A percentile compares a stretch with the other conserved stretches of the same genome.
These are phyloP conservation scores for Pichia heedii DNA, from an alignment of 805 yeast genomes.

Conservation along the genomic window DNA sequence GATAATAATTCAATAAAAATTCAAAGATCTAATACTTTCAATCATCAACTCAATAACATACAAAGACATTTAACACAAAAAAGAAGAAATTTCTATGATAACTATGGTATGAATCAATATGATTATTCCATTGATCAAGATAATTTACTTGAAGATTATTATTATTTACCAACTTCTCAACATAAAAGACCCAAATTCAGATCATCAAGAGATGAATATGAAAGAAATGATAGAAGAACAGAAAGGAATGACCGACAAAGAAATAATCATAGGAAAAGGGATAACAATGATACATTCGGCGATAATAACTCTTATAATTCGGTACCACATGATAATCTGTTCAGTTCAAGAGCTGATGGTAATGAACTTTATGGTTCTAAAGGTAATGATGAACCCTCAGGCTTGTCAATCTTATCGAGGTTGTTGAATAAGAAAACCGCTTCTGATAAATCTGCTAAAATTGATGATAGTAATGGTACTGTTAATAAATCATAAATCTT, in stretches of 20 bases:
- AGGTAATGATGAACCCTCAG: not conserved
- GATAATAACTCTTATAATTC: not conserved
- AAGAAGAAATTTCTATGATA: not conserved
- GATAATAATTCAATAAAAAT: no score
- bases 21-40: not conserved
- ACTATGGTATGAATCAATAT: not conserved
- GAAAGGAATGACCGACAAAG: no score
- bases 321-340: not conserved
- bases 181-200: no score
- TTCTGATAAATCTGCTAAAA: not conserved
- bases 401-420: not conserved
- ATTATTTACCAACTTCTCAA: no score
- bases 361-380: not conserved
- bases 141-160: no score
- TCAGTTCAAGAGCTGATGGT: not conserved
- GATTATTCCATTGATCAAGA: not conserved
- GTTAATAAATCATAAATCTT: not conserved
- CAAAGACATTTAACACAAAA: not conserved
- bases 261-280: not conserved
- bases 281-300: no score
- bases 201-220: not conserved
- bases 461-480: not conserved
- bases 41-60: not conserved
- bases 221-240: not conserved
- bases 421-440: not conserved